phyloP scores from a whole-genome alignment of 768 basidiomycete species.

The Rhizopogon vinicolor region DNA sequence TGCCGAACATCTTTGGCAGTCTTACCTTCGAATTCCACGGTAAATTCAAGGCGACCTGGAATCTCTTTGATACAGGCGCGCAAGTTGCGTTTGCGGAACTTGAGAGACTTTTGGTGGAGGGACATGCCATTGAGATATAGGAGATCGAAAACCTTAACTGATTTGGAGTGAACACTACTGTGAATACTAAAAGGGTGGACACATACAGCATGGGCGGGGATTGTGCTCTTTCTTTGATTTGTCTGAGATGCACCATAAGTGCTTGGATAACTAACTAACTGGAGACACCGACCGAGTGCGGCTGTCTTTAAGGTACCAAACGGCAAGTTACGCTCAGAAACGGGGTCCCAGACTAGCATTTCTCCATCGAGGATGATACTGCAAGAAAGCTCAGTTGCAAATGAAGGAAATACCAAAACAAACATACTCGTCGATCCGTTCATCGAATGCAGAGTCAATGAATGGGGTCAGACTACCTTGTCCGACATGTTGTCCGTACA shows the following conservation, averaged over 20 bases:
- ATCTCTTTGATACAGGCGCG: slow-evolving; percentile 62
- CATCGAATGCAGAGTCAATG: slow-evolving; percentile 73
- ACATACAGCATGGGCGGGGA: slow-evolving; percentile 84
- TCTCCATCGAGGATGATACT: slow-evolving; percentile 96
- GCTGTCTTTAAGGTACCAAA: slow-evolving; percentile 95
- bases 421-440: slow-evolving; percentile 75
- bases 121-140: slow-evolving; percentile 84
- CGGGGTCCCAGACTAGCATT: slow-evolving; percentile 98
- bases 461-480: slow-evolving; percentile 85
- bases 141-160: slow-evolving; percentile 96
- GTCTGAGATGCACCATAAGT: slow-evolving; percentile 36
- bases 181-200: not conserved
- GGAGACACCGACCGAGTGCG: slow-evolving; percentile 59
- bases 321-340: slow-evolving; percentile 80
- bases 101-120: slow-evolving; percentile 65
- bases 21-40: slow-evolving; percentile 65
- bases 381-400: slow-evolving; percentile 5
- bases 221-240: slow-evolving; percentile 64
- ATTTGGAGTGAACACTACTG: slow-evolving; percentile 23
- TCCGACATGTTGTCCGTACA: slow-evolving; percentile 85
- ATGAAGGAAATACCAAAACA: not conserved
- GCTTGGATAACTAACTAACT: not conserved
- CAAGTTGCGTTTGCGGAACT: slow-evolving; percentile 77
- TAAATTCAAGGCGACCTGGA: slow-evolving; percentile 78
- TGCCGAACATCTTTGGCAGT: slow-evolving; percentile 77